These are phyloP conservation scores for Davidsoniella australis DNA, from an alignment of 2,329 filamentous ascomycete genomes.

Conservation along the genomic window DNA sequence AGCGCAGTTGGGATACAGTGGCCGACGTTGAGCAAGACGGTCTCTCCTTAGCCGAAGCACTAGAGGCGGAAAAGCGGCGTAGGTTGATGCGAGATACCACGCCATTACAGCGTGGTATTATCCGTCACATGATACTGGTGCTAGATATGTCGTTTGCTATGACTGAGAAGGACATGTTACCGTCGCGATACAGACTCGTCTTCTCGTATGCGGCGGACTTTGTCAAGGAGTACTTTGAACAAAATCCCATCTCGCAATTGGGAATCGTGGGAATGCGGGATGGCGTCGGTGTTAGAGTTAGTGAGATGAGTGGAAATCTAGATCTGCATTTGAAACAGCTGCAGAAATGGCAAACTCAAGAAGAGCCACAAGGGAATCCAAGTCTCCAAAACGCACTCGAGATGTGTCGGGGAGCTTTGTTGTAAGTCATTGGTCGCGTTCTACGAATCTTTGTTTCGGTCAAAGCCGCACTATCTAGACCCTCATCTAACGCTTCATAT, in stretches of 20 bases:
- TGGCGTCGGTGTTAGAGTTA: constrained; percentile 69
- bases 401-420: constrained; percentile 84
- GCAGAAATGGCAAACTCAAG: constrained; percentile 39
- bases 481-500: constrained; percentile 7
- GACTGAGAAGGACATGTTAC: constrained; percentile 85
- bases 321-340: constrained; percentile 71
- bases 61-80: constrained; percentile 66
- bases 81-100: constrained; percentile 75
- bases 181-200: constrained; percentile 67
- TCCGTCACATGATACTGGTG: constrained; percentile 83
- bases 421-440: constrained; percentile 30
- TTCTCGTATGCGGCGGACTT: constrained; percentile 75
- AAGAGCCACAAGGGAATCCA: constrained; percentile 56
- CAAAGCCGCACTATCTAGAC: neutral
- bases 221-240: constrained; percentile 88
- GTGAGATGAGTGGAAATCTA: constrained; percentile 82
- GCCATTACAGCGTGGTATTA: constrained; percentile 88
- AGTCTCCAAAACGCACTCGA: constrained; percentile 90
- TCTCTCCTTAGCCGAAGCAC: constrained; percentile 55
- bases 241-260: constrained; percentile 94
- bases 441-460: neutral
- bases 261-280: constrained; percentile 87
- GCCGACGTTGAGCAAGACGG: constrained; percentile 66
- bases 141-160: constrained; percentile 88
- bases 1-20: constrained; percentile 54